Base-by-base conservation (phyloP, 164 flowering plant genomes). In the Berberis vulgaris region DNA sequence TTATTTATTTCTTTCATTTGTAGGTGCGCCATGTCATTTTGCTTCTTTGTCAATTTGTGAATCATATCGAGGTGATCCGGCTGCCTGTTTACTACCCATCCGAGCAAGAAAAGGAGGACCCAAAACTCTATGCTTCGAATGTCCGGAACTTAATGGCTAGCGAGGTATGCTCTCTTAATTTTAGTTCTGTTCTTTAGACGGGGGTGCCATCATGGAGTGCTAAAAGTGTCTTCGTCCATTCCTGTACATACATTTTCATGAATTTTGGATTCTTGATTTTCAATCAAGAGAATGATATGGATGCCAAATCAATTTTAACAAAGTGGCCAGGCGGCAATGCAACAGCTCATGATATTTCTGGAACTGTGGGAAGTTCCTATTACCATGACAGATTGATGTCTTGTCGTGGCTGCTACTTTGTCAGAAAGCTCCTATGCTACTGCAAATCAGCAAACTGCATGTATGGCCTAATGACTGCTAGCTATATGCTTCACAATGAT, bases 41-140 rank as follows among this genome's bases (percentile, higher is more conserved):
- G 61, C 97, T 94, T 64, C 75, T 94, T 52, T 89, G 99, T 75
- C 99, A 94, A 76, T 86, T 91, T 73, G 85, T 86, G 61, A 94
- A 94, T 77, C 69, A 85, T 70, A 73, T 94, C 46, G 96, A 91
- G 79, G 99, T 87, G 63, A 82, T 66, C 39, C 61, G 74, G 12
- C 74, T 94, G 61, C 99, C 99, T 60, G 70, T 86, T 7, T 94
- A 89, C 74, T 60, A 73, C 72, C 99, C 99, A 0, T 86, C 96
- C 6, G 78, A 82, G 64, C 79, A 87, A 81, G 99, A 94, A 74
- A 87, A 82, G 77, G 90, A 86, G 67, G 91, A 94, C 56, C 88
- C 97, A 49, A 94, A 82, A 71, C 82, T 91, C 40, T 91, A 86
- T 79, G 96, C 99, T 50, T 74, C 71, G 64, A 94, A 94, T 73